Evolutionary conservation across 139 green algal species (phyloP).

Genomic region (Chlorella sorokiniana): DNA sequence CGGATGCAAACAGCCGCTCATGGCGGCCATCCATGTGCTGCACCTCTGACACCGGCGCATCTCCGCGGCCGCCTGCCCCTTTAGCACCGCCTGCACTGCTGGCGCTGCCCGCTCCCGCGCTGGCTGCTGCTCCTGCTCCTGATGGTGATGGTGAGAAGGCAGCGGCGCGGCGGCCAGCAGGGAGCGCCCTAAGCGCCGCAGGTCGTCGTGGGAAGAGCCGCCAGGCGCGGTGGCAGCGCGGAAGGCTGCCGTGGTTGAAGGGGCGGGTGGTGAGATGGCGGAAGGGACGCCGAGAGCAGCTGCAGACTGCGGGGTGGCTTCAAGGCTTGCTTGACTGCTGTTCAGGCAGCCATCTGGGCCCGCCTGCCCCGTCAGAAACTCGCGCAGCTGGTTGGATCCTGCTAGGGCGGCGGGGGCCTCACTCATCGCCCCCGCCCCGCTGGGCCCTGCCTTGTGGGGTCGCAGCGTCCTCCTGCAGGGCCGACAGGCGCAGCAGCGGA

Average conservation of each 20-base stretch:
- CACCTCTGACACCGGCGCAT: slow-evolving; percentile 31
- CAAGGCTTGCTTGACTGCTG: not conserved
- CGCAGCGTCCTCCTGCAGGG: not conserved
- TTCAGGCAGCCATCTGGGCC: not conserved
- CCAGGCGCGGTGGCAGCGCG: no score
- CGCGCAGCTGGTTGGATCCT: slow-evolving; percentile 27
- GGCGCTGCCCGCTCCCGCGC: not conserved
- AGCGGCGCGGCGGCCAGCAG: not conserved
- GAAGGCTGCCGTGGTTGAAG: not conserved
- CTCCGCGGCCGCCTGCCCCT: not conserved
- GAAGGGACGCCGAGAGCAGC: not conserved
- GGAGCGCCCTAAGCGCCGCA: slow-evolving; percentile 4
- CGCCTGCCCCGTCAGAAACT: not conserved
- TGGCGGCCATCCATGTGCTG: slow-evolving; percentile 63
- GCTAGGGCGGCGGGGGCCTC: slow-evolving; percentile 14
- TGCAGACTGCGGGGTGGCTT: not conserved
- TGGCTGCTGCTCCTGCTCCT: slow-evolving; percentile 4
- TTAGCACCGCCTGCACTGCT: not conserved
- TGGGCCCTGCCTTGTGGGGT: not conserved
- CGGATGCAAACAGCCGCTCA: slow-evolving; percentile 58
- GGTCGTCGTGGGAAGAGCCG: slow-evolving; percentile 17
- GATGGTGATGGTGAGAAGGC: not conserved
- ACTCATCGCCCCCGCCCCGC: slow-evolving; percentile 5
- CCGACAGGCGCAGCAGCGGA: no score
- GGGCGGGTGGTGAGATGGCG: not conserved